Evolutionary conservation across 352 stramenopile species (phyloP).

Genomic region (Blastocystis sp.): DNA sequence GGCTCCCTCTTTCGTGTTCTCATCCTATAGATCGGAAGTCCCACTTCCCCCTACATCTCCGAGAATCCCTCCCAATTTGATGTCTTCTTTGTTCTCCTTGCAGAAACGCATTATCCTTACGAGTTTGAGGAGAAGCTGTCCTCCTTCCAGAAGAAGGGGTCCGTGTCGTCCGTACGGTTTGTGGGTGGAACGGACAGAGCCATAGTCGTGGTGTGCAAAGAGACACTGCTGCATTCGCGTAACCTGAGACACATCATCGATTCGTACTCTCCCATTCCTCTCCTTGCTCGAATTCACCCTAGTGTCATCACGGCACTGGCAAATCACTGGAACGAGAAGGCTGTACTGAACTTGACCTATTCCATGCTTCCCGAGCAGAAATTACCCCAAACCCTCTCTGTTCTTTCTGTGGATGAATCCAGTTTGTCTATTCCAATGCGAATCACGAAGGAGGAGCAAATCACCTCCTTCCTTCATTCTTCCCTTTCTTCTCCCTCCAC

Average conservation of each 20-base stretch:
- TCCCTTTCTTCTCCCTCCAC: not conserved
- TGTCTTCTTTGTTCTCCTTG: conserved; percentile 17
- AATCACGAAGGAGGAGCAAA: not conserved
- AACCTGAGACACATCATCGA: not conserved
- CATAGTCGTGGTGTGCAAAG: conserved; percentile 16
- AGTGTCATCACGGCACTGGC: not conserved
- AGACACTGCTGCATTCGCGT: not conserved
- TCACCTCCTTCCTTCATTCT: not conserved
- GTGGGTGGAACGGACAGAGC: conserved; percentile 22
- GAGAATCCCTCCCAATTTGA: not conserved
- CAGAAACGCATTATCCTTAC: not conserved
- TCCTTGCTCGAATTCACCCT: conserved; percentile 16
- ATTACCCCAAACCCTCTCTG: too few relatives aligned
- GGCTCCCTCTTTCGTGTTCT: not conserved
- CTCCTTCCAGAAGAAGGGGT: not conserved
- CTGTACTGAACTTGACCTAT: not conserved
- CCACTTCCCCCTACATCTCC: not conserved
- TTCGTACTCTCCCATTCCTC: conserved; percentile 25
- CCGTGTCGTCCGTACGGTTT: not conserved
- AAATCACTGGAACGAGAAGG: not conserved
- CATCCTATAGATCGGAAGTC: not conserved
- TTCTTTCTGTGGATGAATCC: too few relatives aligned
- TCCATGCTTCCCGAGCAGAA: not conserved
- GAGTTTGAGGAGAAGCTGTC: conserved; percentile 3
- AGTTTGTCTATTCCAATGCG: too few relatives aligned